Evolutionary conservation across 805 yeast species (phyloP).

Genomic region (Millerozyma acaciae): DNA sequence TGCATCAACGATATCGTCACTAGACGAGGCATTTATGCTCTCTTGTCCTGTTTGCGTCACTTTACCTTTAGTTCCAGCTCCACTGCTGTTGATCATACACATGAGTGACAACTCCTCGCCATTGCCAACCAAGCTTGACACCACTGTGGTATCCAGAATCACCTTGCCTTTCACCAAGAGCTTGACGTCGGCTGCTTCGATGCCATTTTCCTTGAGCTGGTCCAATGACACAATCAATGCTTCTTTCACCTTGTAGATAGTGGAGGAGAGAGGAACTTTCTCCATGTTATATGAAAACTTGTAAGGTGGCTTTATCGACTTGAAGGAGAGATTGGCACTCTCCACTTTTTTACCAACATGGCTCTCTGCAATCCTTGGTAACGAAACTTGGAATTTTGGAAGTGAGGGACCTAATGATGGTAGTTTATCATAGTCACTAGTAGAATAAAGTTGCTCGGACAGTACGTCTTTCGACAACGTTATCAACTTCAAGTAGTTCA

Average conservation of each 20-base stretch:
- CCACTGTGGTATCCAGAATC: constrained; percentile 45
- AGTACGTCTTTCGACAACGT: constrained; percentile 39
- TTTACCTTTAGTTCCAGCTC: constrained; percentile 4
- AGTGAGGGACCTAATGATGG: constrained; percentile 44
- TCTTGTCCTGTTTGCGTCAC: background rate
- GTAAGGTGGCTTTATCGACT: constrained; percentile 67
- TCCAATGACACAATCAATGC: constrained; percentile 27
- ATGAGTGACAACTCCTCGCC: constrained; percentile 32
- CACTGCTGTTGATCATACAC: constrained; percentile 36
- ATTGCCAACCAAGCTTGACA: constrained; percentile 28
- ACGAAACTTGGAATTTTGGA: constrained; percentile 40
- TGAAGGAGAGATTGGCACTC: constrained; percentile 46
- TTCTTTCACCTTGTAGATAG: constrained; percentile 37
- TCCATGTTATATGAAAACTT: constrained; percentile 44
- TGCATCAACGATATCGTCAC: constrained; percentile 1
- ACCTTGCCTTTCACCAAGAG: constrained; percentile 61
- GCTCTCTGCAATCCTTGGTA: constrained; percentile 18
- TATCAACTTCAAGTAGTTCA: constrained; percentile 47
- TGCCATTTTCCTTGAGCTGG: constrained; percentile 23
- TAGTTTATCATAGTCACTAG: constrained; percentile 26
- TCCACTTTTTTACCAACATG: constrained; percentile 12
- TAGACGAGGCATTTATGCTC: background rate
- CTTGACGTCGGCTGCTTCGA: constrained; percentile 41
- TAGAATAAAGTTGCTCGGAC: constrained; percentile 26
- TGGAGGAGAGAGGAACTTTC: constrained; percentile 20